Conservation (phyloP, 179 eudicot genomes). For the Vitellaria paradoxa region DNA sequence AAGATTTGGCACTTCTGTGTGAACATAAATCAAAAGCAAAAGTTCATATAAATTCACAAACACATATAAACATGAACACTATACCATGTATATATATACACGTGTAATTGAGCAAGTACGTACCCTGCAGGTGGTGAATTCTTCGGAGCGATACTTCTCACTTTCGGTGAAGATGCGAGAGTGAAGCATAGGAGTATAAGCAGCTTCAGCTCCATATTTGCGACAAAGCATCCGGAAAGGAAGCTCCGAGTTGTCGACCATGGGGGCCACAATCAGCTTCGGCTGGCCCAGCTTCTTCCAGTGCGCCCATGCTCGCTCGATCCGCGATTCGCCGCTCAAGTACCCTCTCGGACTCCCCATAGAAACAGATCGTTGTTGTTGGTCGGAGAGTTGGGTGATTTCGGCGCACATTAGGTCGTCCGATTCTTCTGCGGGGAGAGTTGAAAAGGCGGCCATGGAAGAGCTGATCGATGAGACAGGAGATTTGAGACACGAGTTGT, state of each 20-base stretch:
- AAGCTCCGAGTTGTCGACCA: slow-evolving; percentile 97
- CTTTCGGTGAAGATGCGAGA: slow-evolving; percentile 81
- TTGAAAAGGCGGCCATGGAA: slow-evolving; percentile 40
- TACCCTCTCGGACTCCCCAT: slow-evolving; percentile 42
- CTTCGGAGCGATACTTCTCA: slow-evolving; percentile 70
- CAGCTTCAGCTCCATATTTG: slow-evolving; percentile 87
- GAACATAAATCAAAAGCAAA: not conserved
- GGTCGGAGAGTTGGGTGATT: not conserved
- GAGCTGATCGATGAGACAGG: slow-evolving; percentile 15
- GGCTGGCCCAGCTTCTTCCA: slow-evolving; percentile 84
- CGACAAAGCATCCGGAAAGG: slow-evolving; percentile 92
- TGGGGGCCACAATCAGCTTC: slow-evolving; percentile 79
- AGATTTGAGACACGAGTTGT: not conserved
- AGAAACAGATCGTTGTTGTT: not conserved
- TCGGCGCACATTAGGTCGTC: slow-evolving; percentile 50
- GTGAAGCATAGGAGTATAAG: slow-evolving; percentile 98
- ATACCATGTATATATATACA: no score
- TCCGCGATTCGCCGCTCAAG: slow-evolving; percentile 60
- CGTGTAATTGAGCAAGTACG: not conserved
- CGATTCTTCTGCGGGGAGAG: slow-evolving; percentile 20
- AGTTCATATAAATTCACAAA: not conserved
- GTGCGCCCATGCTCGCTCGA: slow-evolving; percentile 90
- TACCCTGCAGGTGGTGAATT: slow-evolving; percentile 93
- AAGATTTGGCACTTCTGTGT: not conserved
- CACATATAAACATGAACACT: no score